Evolutionary conservation across 495 filamentous ascomycete species (phyloP), one percentile per base, ranked within the genome.

Genomic region (Hypoxylon fragiforme): DNA sequence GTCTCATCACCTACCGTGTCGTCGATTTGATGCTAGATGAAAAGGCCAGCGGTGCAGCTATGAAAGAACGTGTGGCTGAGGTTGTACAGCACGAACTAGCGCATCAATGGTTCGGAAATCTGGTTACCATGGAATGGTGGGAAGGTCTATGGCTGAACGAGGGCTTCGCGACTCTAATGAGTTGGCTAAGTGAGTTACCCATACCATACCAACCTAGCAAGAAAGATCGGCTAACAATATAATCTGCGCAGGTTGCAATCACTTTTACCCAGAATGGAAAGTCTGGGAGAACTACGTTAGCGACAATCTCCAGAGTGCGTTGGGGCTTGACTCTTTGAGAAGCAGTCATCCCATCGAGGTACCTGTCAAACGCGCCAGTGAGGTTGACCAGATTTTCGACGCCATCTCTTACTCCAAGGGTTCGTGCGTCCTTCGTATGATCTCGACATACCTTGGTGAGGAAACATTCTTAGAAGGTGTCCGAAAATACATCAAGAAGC

Each of bases 51-150:
- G 89, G 91, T 61, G 90, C 92, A n/a, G 85, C 86, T n/a, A 85
- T 85, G 42, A 96, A 95, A 73, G 87, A 96, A 77, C 84, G 92
- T 31, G 86, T 97, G 61, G 92, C 94, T 40, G 91, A 97, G 67
- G 87, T 90, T 32, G 94, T 97, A 14, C 91, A 95, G 78, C 94
- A 98, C 74, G 94, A 98, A 68, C 76, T 98, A 64, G 94, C 94
- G 35, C 94, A 98, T 75, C 94, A 98, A 72, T 98, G 94, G 94
- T 97, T 98, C 63, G 94, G 94, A 53, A 97, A 98, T 72, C 77
- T 98, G 50, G 94, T 98, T 36, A 98, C 94, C 32, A 98, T 98
- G 94, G 92, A 97, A 70, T 98, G 94, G 82, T 98, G 94, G 94
- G 92, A 97, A 72, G 92, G 91, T 22, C 76, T 98, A 21, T 98